Evolutionary conservation across 306 rosid species (phyloP), one percentile per base, ranked within the genome.

Genomic region (Notholithocarpus densiflorus): DNA sequence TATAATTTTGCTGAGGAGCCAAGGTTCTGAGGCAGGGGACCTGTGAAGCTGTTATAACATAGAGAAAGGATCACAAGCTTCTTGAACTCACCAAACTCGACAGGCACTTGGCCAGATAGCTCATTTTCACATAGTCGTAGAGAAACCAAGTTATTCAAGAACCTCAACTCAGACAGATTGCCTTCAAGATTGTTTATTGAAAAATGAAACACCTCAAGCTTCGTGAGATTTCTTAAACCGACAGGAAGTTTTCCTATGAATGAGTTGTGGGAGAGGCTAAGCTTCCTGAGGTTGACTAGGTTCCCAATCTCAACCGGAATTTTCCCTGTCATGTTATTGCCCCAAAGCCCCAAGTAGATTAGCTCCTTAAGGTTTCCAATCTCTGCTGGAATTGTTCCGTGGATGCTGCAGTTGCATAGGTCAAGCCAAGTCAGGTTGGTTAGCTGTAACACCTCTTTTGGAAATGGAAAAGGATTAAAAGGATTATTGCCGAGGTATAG

Each of bases 261-360:
- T 0, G 66, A 7, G 40, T 95, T 95, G 27, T 53, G 2, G 87
- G 83, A 95, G 26, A 95, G 83, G 71, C 79, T 91, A 11, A 95
- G 85, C 86, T 90, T 94, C 97, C 90, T 87, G 5, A 95, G 93
- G 4, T 95, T 95, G 5, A 29, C 54, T 26, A 95, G 96, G 26
- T 87, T 83, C 7, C 78, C 92, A n/a, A 93, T 86, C 76, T 93
- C 97, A 0, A 51, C 69, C 3, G 96, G 98, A 54, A 95, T 81
- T 15, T 79, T 87, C 1, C 99, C 99, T 0, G 90, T 75, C 60
- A 95, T 29, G 23, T 48, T 84, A 73, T 91, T 95, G 0, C 52
- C 66, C 0, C 97, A 60, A 57, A 91, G 74, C 77, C 91, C 99
- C 27, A 95, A 82, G 59, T 89, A 86, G 0, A 23, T 80, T 0